phyloP scores from a whole-genome alignment of 23 red algal species.

The Cyanidiococcus yangmingshanensis region DNA sequence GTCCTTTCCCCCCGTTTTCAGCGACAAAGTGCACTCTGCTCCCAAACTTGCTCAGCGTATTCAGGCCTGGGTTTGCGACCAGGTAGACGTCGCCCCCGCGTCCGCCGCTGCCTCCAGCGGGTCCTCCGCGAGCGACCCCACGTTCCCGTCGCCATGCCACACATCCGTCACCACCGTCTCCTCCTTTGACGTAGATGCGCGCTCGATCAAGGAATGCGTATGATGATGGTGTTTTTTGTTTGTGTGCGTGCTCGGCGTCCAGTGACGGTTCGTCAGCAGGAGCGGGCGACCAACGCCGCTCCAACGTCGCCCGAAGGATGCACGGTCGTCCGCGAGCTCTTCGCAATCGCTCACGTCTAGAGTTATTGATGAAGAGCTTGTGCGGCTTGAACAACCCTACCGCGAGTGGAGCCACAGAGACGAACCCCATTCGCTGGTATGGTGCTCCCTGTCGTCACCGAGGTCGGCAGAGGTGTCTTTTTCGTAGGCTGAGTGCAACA shows the following conservation, averaged over 20 bases:
- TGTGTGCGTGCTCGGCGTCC: no score
- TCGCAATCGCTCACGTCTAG: no score
- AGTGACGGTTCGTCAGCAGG: no score
- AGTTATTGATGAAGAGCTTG: no score
- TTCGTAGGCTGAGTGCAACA: no score
- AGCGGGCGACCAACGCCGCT: no score
- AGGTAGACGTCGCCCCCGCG: constrained; percentile 61
- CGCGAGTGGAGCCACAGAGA: no score
- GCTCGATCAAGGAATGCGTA: constrained; percentile 48
- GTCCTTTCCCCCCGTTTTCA: constrained; percentile 40
- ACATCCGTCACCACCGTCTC: constrained; percentile 68
- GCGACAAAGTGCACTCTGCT: constrained; percentile 26
- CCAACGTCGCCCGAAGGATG: no score
- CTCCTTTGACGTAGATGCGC: constrained; percentile 59
- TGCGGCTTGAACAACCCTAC: no score
- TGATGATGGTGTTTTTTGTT: not conserved
- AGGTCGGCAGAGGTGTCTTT: no score
- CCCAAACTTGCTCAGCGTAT: constrained; percentile 43
- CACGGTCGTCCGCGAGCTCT: not conserved
- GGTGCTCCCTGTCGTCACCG: no score
- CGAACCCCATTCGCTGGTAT: no score
- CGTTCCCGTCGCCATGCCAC: constrained; percentile 90
- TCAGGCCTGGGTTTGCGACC: constrained; percentile 39
- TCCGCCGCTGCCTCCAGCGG: constrained; percentile 75
- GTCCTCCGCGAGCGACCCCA: constrained; percentile 61